Evolutionary conservation across 257 asterid species (phyloP).

Genomic region (Gentiana macrophylla): DNA sequence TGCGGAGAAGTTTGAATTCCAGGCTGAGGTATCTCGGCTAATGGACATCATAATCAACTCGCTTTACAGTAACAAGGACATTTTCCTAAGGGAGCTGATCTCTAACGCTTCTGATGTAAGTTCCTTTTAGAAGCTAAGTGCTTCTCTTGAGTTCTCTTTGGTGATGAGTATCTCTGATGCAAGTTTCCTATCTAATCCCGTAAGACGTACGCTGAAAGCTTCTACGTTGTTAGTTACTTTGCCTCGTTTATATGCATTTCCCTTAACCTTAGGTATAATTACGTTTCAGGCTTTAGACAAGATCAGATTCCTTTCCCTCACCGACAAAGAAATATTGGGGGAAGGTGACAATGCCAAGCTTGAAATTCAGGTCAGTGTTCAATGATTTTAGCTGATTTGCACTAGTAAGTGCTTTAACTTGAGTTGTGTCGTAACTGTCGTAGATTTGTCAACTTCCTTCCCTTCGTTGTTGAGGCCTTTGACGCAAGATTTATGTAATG

Average conservation of each 20-base stretch:
- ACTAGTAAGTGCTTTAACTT: background rate
- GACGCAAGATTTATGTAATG: constrained; percentile 4
- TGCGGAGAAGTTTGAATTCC: constrained; percentile 94
- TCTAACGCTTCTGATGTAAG: constrained; percentile 98
- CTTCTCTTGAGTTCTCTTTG: background rate
- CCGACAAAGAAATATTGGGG: constrained; percentile 88
- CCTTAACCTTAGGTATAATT: background rate
- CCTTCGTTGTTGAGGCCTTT: background rate
- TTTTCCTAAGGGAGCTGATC: constrained; percentile 90
- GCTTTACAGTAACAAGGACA: constrained; percentile 90
- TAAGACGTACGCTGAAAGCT: no score
- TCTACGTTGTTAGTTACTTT: no score
- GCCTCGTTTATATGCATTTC: background rate
- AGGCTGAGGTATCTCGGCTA: constrained; percentile 95
- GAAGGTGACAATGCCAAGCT: constrained; percentile 84
- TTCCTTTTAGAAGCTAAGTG: background rate
- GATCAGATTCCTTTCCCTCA: constrained; percentile 82
- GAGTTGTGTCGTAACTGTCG: background rate
- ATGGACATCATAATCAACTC: constrained; percentile 97
- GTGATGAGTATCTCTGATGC: background rate
- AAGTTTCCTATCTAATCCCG: no score
- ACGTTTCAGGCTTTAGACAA: constrained; percentile 74
- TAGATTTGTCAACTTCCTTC: no score
- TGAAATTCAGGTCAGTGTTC: constrained; percentile 70
- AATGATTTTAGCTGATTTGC: background rate